phyloP scores from a whole-genome alignment of 2,329 filamentous ascomycete genomes.

The Rutstroemia sydowiana region DNA sequence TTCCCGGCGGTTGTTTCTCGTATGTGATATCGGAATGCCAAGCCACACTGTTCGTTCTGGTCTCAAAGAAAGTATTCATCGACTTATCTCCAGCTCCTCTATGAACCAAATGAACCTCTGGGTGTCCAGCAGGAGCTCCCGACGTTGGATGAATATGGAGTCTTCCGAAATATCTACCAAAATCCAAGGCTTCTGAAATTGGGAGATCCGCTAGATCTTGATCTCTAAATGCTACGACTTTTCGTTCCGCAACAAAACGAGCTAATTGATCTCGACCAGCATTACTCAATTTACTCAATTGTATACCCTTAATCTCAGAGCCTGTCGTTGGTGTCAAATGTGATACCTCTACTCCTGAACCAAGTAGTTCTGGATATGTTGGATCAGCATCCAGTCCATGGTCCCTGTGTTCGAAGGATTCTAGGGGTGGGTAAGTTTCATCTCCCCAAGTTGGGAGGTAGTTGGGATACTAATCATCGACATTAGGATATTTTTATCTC shows the following conservation, averaged over 20 bases:
- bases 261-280: slow-evolving; percentile 72
- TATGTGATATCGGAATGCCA: slow-evolving; percentile 91
- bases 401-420: slow-evolving; percentile 65
- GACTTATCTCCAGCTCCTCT: slow-evolving; percentile 58
- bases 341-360: slow-evolving; percentile 41
- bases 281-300: slow-evolving; percentile 59
- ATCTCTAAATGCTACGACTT: slow-evolving; percentile 70
- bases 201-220: slow-evolving; percentile 67
- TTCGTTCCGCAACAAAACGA: slow-evolving; percentile 66
- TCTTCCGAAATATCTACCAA: slow-evolving; percentile 69
- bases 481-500: neutral
- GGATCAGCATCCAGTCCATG: slow-evolving; percentile 70
- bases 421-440: slow-evolving; percentile 55
- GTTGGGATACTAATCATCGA: slow-evolving; percentile 30
- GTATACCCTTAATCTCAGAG: slow-evolving; percentile 62
- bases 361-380: slow-evolving; percentile 60
- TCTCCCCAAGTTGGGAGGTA: slow-evolving; percentile 66
- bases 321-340: slow-evolving; percentile 69
- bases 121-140: slow-evolving; percentile 64
- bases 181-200: slow-evolving; percentile 61
- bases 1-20: slow-evolving; percentile 81
- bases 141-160: slow-evolving; percentile 78
- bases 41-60: slow-evolving; percentile 70
- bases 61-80: slow-evolving; percentile 54
- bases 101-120: slow-evolving; percentile 73